A percentile compares a stretch with the other conserved stretches of the same genome.
Evolutionary conservation across 331 rosid genomes (phyloP).

Genomic region (Quercus tomentella): DNA sequence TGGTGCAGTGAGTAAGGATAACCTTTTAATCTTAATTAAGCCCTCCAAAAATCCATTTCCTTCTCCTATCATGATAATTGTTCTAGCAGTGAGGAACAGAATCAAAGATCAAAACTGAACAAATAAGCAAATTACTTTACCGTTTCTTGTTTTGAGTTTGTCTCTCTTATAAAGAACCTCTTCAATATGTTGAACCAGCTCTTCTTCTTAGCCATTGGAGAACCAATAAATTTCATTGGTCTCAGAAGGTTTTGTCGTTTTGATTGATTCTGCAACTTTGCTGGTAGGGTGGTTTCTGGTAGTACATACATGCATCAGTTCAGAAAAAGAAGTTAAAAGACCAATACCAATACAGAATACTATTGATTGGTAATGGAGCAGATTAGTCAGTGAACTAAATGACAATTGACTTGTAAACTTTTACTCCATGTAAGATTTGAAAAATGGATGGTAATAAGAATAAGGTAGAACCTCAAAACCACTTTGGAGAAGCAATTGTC

Average conservation of each 20-base stretch:
- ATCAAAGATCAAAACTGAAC: not conserved
- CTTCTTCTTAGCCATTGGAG: slow-evolving; percentile 74
- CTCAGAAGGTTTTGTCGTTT: no score
- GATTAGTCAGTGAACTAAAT: not conserved
- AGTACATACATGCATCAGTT: not conserved
- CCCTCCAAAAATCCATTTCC: slow-evolving; percentile 65
- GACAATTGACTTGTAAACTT: not conserved
- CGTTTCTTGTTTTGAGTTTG: slow-evolving; percentile 48
- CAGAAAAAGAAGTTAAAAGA: not conserved
- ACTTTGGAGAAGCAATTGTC: no score
- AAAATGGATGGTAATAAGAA: not conserved
- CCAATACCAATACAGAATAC: not conserved
- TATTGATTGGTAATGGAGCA: not conserved
- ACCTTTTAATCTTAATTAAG: slow-evolving; percentile 40
- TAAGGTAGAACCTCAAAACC: no score
- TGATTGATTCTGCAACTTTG: not conserved
- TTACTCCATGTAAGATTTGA: not conserved
- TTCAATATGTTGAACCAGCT: slow-evolving; percentile 62
- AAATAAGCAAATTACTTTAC: slow-evolving; percentile 35
- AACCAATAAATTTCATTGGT: slow-evolving; percentile 21
- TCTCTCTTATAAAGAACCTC: slow-evolving; percentile 59
- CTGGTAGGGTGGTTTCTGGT: not conserved
- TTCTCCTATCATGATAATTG: slow-evolving; percentile 54
- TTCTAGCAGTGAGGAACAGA: not conserved
- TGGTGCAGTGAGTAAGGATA: slow-evolving; percentile 50